Evolutionary conservation across 2,329 filamentous ascomycete genomes (phyloP), one percentile per base, ranked within the genome.

Genomic region (Camptophora hylomeconis): DNA sequence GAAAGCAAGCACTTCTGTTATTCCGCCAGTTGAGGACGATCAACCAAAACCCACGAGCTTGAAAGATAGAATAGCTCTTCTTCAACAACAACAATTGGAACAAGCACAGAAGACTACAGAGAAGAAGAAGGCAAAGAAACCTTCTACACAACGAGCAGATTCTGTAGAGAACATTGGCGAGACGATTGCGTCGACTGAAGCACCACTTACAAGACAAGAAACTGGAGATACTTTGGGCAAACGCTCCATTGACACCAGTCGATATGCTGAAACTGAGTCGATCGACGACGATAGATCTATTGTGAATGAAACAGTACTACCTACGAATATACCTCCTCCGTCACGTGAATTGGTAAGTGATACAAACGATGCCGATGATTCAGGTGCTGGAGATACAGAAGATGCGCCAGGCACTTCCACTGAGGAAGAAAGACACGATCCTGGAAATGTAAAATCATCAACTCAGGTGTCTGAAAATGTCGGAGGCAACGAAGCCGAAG

Each of bases 1-100:
- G 45, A 12, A 29, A 10, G 36, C 31, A 17, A 54, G 57, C 24
- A 49, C 48, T 20, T 42, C 50, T 7, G 40, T 52, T 24, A 50
- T 53, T 20, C 47, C 53, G 32, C 47, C 35, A 21, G 67, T 63
- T 22, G 72, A 65, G 10, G 82, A 89, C 31, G 81, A 92, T 23
- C 75, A 81, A 45, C 86, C 87, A 1, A 94, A 95, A 56, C 83
- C 86, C 14, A 80, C 83, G 32, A 94, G 81, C 43, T 55, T 98
- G 37, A 98, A 95, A 56, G 89, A 98, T 53, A 72, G 89, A 38
- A 94, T 98, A 57, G 89, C 89, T 16, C 62, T 93, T 29, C 63
- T 98, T 10, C 89, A 98, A 53, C 87, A 81, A 50, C 84, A 95
- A 52, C 89, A 98, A 54, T 63, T 82, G 50, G 89, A 95, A 49